Evolutionary conservation across 2,329 filamentous ascomycete species (phyloP).

Genomic region (Lachnellula cervina): DNA sequence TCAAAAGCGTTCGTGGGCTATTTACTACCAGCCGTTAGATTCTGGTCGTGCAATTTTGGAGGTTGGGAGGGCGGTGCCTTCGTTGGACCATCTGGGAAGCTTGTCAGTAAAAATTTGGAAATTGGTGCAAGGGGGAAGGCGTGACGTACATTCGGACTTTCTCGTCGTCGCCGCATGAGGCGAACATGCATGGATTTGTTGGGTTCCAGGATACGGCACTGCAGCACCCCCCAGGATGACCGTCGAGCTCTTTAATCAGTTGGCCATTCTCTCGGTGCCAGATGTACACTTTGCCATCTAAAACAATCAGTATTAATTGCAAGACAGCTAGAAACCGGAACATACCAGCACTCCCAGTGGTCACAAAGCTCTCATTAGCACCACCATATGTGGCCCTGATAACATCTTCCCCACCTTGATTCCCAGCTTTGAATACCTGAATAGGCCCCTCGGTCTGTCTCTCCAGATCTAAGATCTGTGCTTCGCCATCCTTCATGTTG

Average conservation of each 20-base stretch:
- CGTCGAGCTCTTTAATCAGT: constrained; percentile 70
- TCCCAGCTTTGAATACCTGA: constrained; percentile 65
- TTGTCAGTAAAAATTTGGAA: background rate
- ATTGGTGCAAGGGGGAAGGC: background rate
- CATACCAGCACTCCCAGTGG: constrained; percentile 85
- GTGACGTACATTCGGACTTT: constrained; percentile 76
- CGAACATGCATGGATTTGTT: constrained; percentile 74
- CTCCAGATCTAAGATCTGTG: constrained; percentile 73
- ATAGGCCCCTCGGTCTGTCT: constrained; percentile 57
- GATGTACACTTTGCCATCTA: constrained; percentile 69
- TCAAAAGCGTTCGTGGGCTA: background rate
- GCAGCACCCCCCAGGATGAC: constrained; percentile 69
- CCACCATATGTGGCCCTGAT: constrained; percentile 84
- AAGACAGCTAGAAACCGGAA: constrained; percentile 1
- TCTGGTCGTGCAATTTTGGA: constrained; percentile 16
- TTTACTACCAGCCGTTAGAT: constrained; percentile 17
- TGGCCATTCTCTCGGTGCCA: constrained; percentile 84
- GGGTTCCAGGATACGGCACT: constrained; percentile 92
- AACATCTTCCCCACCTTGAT: constrained; percentile 69
- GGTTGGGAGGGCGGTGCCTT: constrained; percentile 5
- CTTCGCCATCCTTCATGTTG: constrained; percentile 72
- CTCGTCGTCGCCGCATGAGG: constrained; percentile 83
- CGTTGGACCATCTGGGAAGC: constrained; percentile 25
- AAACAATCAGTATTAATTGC: constrained; percentile 6
- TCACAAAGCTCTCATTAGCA: constrained; percentile 84